Conservation (phyloP, 495 filamentous ascomycete species). For the Aspergillus asperescens region DNA sequence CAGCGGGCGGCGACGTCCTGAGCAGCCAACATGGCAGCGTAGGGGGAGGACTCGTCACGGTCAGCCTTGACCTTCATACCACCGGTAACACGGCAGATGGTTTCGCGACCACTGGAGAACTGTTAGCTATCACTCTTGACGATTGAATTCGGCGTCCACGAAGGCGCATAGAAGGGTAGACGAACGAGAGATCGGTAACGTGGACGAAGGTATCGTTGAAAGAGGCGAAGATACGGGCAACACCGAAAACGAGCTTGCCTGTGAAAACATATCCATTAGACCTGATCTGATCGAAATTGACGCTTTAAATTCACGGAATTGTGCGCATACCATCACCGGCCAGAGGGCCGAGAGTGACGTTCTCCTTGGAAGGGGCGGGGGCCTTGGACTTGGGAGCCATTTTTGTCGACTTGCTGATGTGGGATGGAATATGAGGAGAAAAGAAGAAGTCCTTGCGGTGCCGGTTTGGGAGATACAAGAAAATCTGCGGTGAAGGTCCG, state of each 20-base stretch:
- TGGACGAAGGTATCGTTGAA: conserved; percentile 99
- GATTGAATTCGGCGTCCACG: not conserved
- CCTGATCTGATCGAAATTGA: not conserved
- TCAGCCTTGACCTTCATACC: conserved; percentile 99
- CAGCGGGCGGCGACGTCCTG: conserved; percentile 88
- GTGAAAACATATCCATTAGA: conserved; percentile 19
- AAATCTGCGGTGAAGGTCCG: conserved; percentile 10
- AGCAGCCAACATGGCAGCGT: conserved; percentile 99
- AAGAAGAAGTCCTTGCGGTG: conserved; percentile 3
- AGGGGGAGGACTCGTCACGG: conserved; percentile 98
- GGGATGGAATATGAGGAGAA: conserved; percentile 42
- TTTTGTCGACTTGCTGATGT: conserved; percentile 41
- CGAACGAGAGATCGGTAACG: conserved; percentile 96
- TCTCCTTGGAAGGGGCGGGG: conserved; percentile 75
- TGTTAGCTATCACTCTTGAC: not conserved
- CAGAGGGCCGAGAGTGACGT: conserved; percentile 96
- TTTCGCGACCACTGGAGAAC: conserved; percentile 92
- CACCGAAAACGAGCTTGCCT: conserved; percentile 96
- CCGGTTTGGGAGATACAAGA: conserved; percentile 5
- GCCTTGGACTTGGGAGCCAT: conserved; percentile 80
- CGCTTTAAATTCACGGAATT: not conserved
- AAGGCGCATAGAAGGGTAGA: conserved; percentile 25
- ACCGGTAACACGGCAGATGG: conserved; percentile 97
- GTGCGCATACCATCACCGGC: conserved; percentile 69
- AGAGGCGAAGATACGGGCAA: conserved; percentile 97